Base-by-base conservation (phyloP, 2,329 filamentous ascomycete genomes). In the Sphaceloma murrayae region DNA sequence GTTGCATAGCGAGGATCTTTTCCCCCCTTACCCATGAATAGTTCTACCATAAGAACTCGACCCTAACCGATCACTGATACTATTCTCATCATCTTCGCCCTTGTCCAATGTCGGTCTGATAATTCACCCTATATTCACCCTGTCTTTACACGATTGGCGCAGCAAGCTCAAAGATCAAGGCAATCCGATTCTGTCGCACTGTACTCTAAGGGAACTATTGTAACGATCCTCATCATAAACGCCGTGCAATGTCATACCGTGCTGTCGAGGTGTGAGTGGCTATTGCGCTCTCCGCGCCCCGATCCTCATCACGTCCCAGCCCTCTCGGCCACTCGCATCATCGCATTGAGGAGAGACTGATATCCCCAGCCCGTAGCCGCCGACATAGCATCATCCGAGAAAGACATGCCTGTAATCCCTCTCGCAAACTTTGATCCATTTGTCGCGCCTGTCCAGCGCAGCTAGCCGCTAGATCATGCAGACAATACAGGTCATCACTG, bases 341-440 rank as follows among this genome's bases (percentile, higher is more conserved):
- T 40, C 36, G 36, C 36, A 18, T 26, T 40, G 36, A 40, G 36
- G 36, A 40, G 43, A 45, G 22, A 45, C 31, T 14, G 6, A 22
- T 24, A 18, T 34, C 21, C 32, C 13, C 14, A 19, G 5, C 32
- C 26, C 13, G 10, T 22, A 16, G 32, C 17, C 4, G 4, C 19
- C n/a, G 18, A 4, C 24, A 16, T 29, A 5, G 4, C 34, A 13
- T 38, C 3, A 5, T 14, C 21, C 24, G 11, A 14, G 31, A 2
- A 5, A 13, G 2, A 7, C 13, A 19, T 34, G 11, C 8, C 17
- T 4, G 13, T 34, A 13, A 16, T 34, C 31, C 31, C 7, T 27
- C 24, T 6, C 11, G 7, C 11, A 27, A 11, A 27, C 24, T 11
- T 11, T 7, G 24, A 27, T 6, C 6, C 7, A 7, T 7, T 6